A percentile compares a stretch with the other conserved stretches of the same genome.
These are phyloP conservation scores for Auxenochlorella pyrenoidosa DNA, from an alignment of 139 green algal genomes.

Conservation along the genomic window DNA sequence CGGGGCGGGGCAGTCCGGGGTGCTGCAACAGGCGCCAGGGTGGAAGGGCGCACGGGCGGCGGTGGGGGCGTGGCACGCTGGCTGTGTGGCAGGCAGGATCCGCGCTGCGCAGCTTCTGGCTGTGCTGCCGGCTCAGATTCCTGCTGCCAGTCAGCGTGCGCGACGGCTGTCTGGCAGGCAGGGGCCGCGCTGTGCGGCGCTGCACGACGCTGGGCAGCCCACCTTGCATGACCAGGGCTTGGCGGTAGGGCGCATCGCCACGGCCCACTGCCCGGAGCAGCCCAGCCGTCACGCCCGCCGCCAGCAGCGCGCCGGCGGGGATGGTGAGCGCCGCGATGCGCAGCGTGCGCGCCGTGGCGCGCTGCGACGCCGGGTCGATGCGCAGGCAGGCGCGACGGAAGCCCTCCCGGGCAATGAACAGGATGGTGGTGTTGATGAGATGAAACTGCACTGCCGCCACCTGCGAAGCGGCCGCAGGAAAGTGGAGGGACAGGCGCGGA, in stretches of 20 bases:
- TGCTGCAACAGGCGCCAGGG: too few relatives aligned
- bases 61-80: too few relatives aligned
- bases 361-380: slow-evolving; percentile 2
- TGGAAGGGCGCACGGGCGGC: too few relatives aligned
- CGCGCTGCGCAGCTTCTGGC: slow-evolving; percentile 62
- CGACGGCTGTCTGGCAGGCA: too few relatives aligned
- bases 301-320: slow-evolving; percentile 59
- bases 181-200: too few relatives aligned
- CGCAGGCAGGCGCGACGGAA: slow-evolving; percentile 86
- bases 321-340: slow-evolving; percentile 48
- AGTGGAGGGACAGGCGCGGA: too few relatives aligned
- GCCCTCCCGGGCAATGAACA: slow-evolving; percentile 89
- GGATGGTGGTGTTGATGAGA: slow-evolving; percentile 89
- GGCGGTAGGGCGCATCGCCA: slow-evolving; percentile 43
- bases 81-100: too few relatives aligned
- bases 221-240: slow-evolving; percentile 64
- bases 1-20: too few relatives aligned
- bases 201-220: not conserved
- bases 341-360: slow-evolving; percentile 12
- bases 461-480: slow-evolving; percentile 53
- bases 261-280: slow-evolving; percentile 34
- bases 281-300: slow-evolving; percentile 40
- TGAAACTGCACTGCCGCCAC: slow-evolving; percentile 89
- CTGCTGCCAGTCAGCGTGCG: slow-evolving; percentile 41
- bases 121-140: slow-evolving; percentile 40